Base-by-base conservation (phyloP, 345 rosid species). In the Camelina sativa region DNA sequence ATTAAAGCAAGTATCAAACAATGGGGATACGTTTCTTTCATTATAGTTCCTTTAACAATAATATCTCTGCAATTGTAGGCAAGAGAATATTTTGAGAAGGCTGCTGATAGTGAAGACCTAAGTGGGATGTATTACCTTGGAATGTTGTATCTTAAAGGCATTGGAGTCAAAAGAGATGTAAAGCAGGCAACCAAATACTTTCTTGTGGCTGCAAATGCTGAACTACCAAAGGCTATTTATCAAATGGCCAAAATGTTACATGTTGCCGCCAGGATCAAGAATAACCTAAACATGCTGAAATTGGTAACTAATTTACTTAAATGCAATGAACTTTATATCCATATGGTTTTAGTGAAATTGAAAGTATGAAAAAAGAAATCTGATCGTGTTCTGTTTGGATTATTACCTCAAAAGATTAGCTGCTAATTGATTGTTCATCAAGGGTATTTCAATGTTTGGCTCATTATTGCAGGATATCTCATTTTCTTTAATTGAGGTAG, bases 221-320 rank as follows among this genome's bases (percentile, higher is more conserved):
- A 96, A 69, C 98, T 86, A 78, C 96, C 97, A 30, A 95, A 95
- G 87, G 99, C 98, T 55, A 86, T 87, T 79, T 95, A 89, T 81
- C 99, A 95, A 82, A 80, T 95, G 72, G 99, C 97, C 37, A 95
- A 86, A 85, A 95, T 92, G 99, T 95, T 90, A 65, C 99, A 90
- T 68, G 88, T 85, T 37, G 97, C 97, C 52, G 80, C 92, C 20
- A 97, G 96, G 69, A 92, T 95, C 61, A 87, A 86, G 76, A 87
- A 87, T 82, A 86, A 87, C 84, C 80, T 84, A 25, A 78, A 82
- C 4, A 77, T 74, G 97, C 37, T 34, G 37, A 34, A 34, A 34
- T 8, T 34, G 9, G 97, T 91, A 88, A 76, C 8, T 43, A 32
- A 1, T 20, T 35, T 67, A 6, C 9, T 3, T 46, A 56, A 41